Base-by-base conservation (phyloP, 1,284 basidiomycete genomes). In the Peniophora sp. region DNA sequence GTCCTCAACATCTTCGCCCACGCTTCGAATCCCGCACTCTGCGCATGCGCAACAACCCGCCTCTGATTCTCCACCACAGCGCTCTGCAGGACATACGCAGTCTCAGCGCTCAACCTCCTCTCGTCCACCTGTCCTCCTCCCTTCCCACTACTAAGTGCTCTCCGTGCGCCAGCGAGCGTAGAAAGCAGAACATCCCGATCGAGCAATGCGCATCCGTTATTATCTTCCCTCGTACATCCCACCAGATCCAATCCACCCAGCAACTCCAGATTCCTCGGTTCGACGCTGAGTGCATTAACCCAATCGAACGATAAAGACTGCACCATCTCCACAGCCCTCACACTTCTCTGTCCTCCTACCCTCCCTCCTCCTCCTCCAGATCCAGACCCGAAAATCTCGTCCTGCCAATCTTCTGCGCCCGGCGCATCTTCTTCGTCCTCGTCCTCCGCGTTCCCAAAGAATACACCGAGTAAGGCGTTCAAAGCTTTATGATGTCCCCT, bases 251-350 rank as follows among this genome's bases (percentile, higher is more conserved):
- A 72, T 23, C 80, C 74, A 9, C 70, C 75, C 32, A 89, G 78
- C 64, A 87, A 86, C 57, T 83, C 76, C 50, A 92, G 69, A n/a
- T 83, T 74, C 32, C 82, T 61, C 2, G 78, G 73, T 14, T 77
- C 68, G 1, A 85, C 77, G 1, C 70, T 61, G 44, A 90, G 68
- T 50, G 79, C 80, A 65, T 97, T 94, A 17, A 77, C 77, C 92
- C 93, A 97, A 53, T 89, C 84, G 59, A 97, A 88, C 63, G 88
- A 84, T 55, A 97, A 72, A 0, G 89, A 89, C 60, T 89, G 85
- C 39, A 97, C 74, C 48, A 94, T 79, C 64, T 95, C 92, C 59
- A 97, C 85, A 63, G 97, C 84, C 19, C 89, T 77, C 56, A 92
- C 75, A 52, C 91, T 81, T 0, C 85, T 84, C 63, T 94, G 92